phyloP scores from a whole-genome alignment of 768 basidiomycete species.

The Trametopsis cervina region DNA sequence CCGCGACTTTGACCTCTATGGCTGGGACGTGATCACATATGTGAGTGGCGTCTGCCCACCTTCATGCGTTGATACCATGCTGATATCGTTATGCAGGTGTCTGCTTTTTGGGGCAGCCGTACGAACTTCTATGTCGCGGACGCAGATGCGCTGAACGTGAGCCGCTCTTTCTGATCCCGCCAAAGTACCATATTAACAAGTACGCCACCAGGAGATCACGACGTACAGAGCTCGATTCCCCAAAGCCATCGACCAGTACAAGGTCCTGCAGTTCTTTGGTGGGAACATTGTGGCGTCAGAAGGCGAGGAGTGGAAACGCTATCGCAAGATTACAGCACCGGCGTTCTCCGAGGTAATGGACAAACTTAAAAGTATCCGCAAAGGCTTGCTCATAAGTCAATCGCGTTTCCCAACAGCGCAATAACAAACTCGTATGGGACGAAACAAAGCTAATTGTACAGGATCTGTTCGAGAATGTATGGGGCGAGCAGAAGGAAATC shows the following conservation, averaged over 20 bases:
- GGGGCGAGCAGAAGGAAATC: slow-evolving; percentile 36
- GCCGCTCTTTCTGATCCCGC: not conserved
- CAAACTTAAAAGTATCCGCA: slow-evolving; percentile 5
- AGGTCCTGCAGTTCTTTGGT: slow-evolving; percentile 43
- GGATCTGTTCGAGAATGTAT: slow-evolving; percentile 34
- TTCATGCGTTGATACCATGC: not conserved
- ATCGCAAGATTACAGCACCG: slow-evolving; percentile 55
- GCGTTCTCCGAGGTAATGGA: slow-evolving; percentile 50
- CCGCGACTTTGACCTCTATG: slow-evolving; percentile 15
- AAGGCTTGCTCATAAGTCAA: not conserved
- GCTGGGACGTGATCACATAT: slow-evolving; percentile 20
- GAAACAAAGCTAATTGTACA: slow-evolving; percentile 26
- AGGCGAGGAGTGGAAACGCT: slow-evolving; percentile 59
- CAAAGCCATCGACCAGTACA: slow-evolving; percentile 45
- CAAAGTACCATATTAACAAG: not conserved
- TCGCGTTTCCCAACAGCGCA: slow-evolving; percentile 21
- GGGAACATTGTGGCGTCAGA: slow-evolving; percentile 60
- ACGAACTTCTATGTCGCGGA: slow-evolving; percentile 14
- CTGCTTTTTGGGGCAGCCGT: slow-evolving; percentile 6
- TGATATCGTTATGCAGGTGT: not conserved
- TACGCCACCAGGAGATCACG: slow-evolving; percentile 38
- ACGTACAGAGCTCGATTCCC: slow-evolving; percentile 45
- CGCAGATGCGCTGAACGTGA: slow-evolving; percentile 12
- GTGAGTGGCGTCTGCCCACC: slow-evolving; percentile 7
- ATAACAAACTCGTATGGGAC: slow-evolving; percentile 34